phyloP scores from a whole-genome alignment of 192 early-diverging fungal genomes.

The Backusella macrospora region DNA sequence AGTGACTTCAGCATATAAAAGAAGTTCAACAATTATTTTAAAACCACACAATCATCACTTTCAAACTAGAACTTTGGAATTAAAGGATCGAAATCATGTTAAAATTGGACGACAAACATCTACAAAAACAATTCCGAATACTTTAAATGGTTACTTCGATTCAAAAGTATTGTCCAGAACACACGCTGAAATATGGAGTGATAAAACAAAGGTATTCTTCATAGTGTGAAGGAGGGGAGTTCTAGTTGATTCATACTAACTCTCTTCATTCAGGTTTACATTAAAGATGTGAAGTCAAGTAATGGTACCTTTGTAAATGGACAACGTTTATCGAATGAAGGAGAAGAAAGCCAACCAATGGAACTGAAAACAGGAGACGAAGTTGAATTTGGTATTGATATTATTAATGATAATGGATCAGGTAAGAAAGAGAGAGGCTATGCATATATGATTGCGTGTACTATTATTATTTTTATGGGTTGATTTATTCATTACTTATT shows the following conservation, averaged over 20 bases:
- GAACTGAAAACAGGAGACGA: slow-evolving; percentile 63
- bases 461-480: not conserved
- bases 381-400: slow-evolving; percentile 83
- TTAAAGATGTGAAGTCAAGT: slow-evolving; percentile 75
- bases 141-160: slow-evolving; percentile 80
- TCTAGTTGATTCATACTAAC: not conserved
- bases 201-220: slow-evolving; percentile 56
- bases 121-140: slow-evolving; percentile 60
- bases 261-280: slow-evolving; percentile 52
- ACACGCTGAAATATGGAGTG: slow-evolving; percentile 77
- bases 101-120: slow-evolving; percentile 75
- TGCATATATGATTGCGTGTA: not conserved
- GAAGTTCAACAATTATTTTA: slow-evolving; percentile 43
- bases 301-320: slow-evolving; percentile 87
- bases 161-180: slow-evolving; percentile 77
- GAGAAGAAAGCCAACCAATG: slow-evolving; percentile 56
- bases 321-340: slow-evolving; percentile 67
- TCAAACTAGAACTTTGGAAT: slow-evolving; percentile 53
- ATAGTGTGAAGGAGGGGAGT: not conserved
- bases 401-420: slow-evolving; percentile 70
- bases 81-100: slow-evolving; percentile 51
- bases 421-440: slow-evolving; percentile 36
- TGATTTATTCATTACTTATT: not conserved
- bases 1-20: not conserved
- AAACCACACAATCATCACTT: slow-evolving; percentile 53